These are phyloP conservation scores for Telfairia occidentalis DNA, from an alignment of 331 rosid genomes.

Conservation along the genomic window DNA sequence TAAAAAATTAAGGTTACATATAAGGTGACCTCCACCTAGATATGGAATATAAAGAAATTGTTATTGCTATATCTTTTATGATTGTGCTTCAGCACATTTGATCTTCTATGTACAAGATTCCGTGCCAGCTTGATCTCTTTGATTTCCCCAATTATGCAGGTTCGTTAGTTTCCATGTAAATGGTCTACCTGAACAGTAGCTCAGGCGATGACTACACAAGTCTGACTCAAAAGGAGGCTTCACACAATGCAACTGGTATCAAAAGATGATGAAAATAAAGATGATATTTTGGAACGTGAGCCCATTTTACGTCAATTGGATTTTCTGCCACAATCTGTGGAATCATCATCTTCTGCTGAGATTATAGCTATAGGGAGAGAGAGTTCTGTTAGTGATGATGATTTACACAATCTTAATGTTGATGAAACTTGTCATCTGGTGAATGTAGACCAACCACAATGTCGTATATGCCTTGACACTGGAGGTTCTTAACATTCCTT, in stretches of 20 bases:
- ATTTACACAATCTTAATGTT: slow-evolving; percentile 32
- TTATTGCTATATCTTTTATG: background rate
- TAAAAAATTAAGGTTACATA: background rate
- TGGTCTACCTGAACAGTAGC: slow-evolving; percentile 13
- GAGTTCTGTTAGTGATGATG: slow-evolving; percentile 21
- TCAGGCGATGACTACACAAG: slow-evolving; percentile 38
- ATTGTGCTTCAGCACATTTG: background rate
- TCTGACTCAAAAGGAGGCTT: slow-evolving; percentile 25
- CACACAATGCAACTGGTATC: slow-evolving; percentile 72
- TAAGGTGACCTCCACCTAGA: background rate
- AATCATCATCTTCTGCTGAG: slow-evolving; percentile 61
- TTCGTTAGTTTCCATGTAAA: background rate
- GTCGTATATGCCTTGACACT: slow-evolving; percentile 91
- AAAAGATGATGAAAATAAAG: slow-evolving; percentile 40
- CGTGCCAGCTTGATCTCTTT: background rate
- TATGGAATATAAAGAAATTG: background rate
- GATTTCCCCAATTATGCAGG: slow-evolving; percentile 1
- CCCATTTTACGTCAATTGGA: slow-evolving; percentile 67
- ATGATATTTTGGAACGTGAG: slow-evolving; percentile 47
- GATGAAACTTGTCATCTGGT: slow-evolving; percentile 53
- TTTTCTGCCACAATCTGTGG: slow-evolving; percentile 26
- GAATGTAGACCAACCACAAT: slow-evolving; percentile 62
- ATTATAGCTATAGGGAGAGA: slow-evolving; percentile 41
- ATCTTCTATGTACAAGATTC: background rate
- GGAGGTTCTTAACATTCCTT: slow-evolving; percentile 43